These are phyloP conservation scores for Rhododendron griersonianum DNA, from an alignment of 148 eudicot genomes.

Conservation along the genomic window DNA sequence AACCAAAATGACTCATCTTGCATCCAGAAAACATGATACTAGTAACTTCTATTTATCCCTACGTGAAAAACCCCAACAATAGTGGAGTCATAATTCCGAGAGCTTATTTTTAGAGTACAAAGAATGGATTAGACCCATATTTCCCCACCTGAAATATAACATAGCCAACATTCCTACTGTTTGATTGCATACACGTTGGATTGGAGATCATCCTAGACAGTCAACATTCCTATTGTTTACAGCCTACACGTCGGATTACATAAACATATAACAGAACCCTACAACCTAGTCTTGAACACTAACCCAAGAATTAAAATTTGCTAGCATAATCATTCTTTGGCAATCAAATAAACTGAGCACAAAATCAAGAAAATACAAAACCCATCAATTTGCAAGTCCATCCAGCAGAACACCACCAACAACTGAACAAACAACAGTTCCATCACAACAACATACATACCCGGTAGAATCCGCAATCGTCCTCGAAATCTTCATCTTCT, in stretches of 20 bases:
- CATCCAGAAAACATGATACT: not conserved
- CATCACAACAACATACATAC: conserved; percentile 25
- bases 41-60: not conserved
- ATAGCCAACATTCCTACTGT: no score
- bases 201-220: not conserved
- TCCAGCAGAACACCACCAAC: not conserved
- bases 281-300: not conserved
- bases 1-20: not conserved
- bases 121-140: no score
- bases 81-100: no score
- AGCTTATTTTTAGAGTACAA: not conserved
- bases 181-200: no score
- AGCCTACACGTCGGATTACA: not conserved
- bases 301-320: not conserved
- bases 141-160: no score
- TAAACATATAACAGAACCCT: not conserved
- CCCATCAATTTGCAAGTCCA: no score
- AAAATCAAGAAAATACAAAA: not conserved
- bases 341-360: not conserved
- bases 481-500: conserved; percentile 93
- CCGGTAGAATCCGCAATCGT: conserved; percentile 52
- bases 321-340: not conserved
- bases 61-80: not conserved
- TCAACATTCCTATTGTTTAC: not conserved
- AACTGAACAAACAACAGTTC: not conserved